Evolutionary conservation across 352 stramenopile genomes (phyloP).

Genomic region (Globisporangium lucens): DNA sequence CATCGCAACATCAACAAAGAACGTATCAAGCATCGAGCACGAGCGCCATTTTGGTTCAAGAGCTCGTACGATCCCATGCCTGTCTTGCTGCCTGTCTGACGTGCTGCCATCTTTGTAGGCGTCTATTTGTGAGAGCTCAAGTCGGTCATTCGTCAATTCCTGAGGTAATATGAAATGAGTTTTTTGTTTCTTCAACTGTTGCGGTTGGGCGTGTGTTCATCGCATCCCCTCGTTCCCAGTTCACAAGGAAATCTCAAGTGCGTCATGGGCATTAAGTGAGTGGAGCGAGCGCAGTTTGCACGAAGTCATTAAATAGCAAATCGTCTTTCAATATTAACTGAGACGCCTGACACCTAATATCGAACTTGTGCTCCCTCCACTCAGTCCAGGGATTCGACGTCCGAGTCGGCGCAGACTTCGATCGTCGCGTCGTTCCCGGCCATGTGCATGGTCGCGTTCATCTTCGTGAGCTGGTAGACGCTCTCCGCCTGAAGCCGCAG

Average conservation of each 20-base stretch:
- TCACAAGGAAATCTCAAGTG: neutral
- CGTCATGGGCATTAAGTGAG: neutral
- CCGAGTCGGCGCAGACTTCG: constrained; percentile 12
- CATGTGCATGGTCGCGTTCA: constrained; percentile 35
- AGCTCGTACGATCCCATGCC: neutral
- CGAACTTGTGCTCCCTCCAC: neutral
- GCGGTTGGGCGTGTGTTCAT: too few relatives aligned
- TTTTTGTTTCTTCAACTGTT: neutral
- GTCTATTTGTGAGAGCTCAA: constrained; percentile 8
- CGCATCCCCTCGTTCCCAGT: too few relatives aligned
- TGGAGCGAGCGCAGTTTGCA: too few relatives aligned
- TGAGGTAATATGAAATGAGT: constrained; percentile 3
- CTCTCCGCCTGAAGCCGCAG: constrained; percentile 54
- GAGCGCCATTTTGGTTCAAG: neutral
- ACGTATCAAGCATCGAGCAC: neutral
- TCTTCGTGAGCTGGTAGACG: constrained; percentile 56
- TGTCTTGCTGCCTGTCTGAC: neutral
- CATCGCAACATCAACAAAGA: neutral
- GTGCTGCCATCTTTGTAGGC: neutral
- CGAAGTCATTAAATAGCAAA: constrained; percentile 7
- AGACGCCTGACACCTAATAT: neutral
- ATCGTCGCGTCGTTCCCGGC: constrained; percentile 12
- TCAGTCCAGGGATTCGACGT: constrained; percentile 5
- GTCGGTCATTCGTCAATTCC: neutral
- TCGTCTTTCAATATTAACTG: neutral